Percentiles rank a stretch among this genome's conserved stretches.
Evolutionary conservation across 1,284 basidiomycete genomes (phyloP).

Genomic region (Cutaneotrichosporon cutaneum): DNA sequence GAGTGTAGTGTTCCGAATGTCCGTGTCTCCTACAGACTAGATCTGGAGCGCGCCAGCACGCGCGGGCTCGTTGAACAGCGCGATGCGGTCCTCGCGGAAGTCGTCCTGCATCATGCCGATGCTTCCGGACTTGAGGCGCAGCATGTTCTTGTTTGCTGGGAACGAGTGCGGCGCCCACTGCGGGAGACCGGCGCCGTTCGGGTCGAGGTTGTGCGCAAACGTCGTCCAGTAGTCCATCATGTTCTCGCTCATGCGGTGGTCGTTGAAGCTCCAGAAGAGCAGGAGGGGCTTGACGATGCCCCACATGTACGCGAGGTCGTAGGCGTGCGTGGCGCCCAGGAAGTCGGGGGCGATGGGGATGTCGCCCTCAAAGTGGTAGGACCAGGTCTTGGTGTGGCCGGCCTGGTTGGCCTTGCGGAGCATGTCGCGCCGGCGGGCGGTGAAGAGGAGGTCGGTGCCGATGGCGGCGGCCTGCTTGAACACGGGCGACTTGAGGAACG

Average conservation of each 20-base stretch:
- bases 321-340: conserved; percentile 24
- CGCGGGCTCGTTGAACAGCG: conserved; percentile 8
- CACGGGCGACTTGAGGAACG: conserved; percentile 12
- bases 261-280: conserved; percentile 16
- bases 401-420: conserved; percentile 31
- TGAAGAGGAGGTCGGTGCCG: conserved; percentile 38
- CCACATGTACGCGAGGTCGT: conserved; percentile 37
- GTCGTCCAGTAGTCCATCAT: conserved; percentile 49
- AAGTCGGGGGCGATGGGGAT: conserved; percentile 1
- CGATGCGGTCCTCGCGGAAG: conserved; percentile 31
- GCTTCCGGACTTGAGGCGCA: conserved; percentile 32
- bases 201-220: conserved; percentile 47
- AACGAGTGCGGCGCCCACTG: conserved; percentile 39
- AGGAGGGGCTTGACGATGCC: conserved; percentile 18
- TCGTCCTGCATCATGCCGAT: conserved; percentile 41
- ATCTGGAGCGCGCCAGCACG: neutral
- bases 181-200: conserved; percentile 30
- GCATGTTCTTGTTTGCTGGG: conserved; percentile 32
- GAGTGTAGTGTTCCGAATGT: too few relatives aligned
- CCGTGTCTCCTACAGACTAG: neutral
- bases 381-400: conserved; percentile 36
- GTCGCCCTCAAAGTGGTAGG: conserved; percentile 36
- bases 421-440: conserved; percentile 36
- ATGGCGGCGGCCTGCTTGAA: conserved; percentile 38
- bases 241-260: conserved; percentile 31